Evolutionary conservation across 2,329 filamentous ascomycete genomes (phyloP), one percentile per base, ranked within the genome.

Genomic region (Fusarium sp.): DNA sequence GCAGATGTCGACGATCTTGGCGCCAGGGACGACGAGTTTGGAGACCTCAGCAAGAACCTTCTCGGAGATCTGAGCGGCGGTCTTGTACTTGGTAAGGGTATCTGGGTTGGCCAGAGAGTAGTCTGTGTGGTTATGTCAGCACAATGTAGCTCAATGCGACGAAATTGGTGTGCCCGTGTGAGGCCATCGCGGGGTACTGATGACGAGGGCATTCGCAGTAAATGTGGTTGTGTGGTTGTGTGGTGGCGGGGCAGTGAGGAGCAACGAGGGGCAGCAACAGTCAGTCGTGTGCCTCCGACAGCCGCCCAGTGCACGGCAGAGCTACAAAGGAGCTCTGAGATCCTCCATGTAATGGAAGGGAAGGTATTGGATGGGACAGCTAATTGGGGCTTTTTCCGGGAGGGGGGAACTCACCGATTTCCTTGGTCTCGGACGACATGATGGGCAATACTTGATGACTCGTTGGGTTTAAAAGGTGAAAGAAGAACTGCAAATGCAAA

Each of bases 81-180:
- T 95, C 91, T 97, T 98, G 90, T 98, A 98, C 89, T 98, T 99
- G 86, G 96, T 98, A 79, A 99, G 90, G 79, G 95, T 98, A 83
- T 97, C 93, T 71, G 93, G 94, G 88, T 97, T 96, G 84, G 91
- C 93, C 83, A 98, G 91, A 77, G 93, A 90, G 87, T 97, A 95
- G 83, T 97, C 94, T 97, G 78, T 2, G 24, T n/a, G 39, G n/a
- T 35, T 14, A 26, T 54, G 61, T 72, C 54, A 74, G 68, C 44
- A 68, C 42, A 24, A 35, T 54, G 53, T 36, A 35, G 22, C 16
- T 31, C 42, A 47, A 51, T 71, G 50, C 48, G 22, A n/a, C 53
- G 30, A 22, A 47, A 24, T 70, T 62, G 45, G 44, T 22, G 35
- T 35, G 42, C 48, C 36, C 36, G 24, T 45, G 55, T 59, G 48